Base-by-base conservation (phyloP, 495 filamentous ascomycete genomes). In the Trichoderma virens region DNA sequence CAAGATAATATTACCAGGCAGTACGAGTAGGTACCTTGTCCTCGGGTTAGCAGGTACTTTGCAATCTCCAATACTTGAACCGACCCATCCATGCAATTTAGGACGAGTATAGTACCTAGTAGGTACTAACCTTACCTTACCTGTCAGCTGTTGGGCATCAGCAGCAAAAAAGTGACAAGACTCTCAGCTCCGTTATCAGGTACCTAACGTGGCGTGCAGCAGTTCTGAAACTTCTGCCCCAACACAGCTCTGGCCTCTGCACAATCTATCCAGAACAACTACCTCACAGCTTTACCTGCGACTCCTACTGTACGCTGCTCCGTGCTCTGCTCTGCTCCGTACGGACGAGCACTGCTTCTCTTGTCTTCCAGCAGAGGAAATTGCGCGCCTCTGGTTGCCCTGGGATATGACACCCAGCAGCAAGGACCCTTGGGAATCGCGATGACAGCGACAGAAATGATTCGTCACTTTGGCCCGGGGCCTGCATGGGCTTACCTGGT, bases 381-480 rank as follows among this genome's bases (percentile, higher is more conserved):
- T 56, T 56, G 20, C 25, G 51, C 27, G 30, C 51, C 6, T 27
- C 51, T 20, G 16, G 51, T 56, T 30, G 11, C 25, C 51, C 51
- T 56, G 51, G 51, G 51, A 56, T 56, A 56, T 56, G 51, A 56
- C 25, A 31, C 51, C 51, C 11, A 56, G 13, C 25, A 25, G 51
- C 51, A 28, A 56, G 51, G 51, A 30, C 23, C 51, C 51, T 11
- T 56, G 51, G 51, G 25, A 30, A 56, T 56, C 51, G 51, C 51
- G 51, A 51, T 51, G 45, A 51, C 18, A 51, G 45, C 45, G 20
- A 56, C 6, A 56, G 25, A 56, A 56, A n/a, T 56, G 51, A 56
- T 56, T 28, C 51, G 51, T 56, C 51, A 56, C 51, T 18, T 30
- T 56, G 51, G n/a, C 51, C 51, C 25, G 51, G 51, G 51, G 25